A percentile compares a stretch with the other conserved stretches of the same genome.
phyloP scores from a whole-genome alignment of 257 asterid species.

The Nicotiana paniculata region DNA sequence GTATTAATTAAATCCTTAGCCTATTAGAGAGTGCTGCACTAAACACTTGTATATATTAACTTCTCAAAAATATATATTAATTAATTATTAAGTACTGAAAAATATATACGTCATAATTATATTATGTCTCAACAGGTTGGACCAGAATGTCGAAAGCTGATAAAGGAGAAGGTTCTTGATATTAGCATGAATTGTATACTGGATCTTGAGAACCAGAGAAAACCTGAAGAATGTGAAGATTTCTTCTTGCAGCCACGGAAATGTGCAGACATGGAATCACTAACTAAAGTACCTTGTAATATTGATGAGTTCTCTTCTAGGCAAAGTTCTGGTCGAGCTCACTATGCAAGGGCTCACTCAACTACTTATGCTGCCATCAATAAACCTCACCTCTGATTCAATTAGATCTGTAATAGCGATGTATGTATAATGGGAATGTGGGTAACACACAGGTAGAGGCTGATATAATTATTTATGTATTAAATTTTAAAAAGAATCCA shows the following conservation, averaged over 20 bases:
- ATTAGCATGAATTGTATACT: slow-evolving; percentile 46
- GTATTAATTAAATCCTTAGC: too few species aligned
- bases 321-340: neutral
- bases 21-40: too few species aligned
- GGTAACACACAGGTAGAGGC: too few species aligned
- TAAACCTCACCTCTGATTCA: neutral
- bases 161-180: slow-evolving; percentile 32
- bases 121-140: slow-evolving; percentile 27
- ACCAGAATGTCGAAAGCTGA: slow-evolving; percentile 45
- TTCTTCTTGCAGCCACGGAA: slow-evolving; percentile 28
- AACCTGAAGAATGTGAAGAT: slow-evolving; percentile 19
- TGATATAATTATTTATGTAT: neutral
- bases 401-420: neutral
- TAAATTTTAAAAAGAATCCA: neutral
- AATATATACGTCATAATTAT: neutral
- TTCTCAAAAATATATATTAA: too few species aligned
- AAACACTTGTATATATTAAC: too few species aligned
- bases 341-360: slow-evolving; percentile 5
- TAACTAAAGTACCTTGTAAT: slow-evolving; percentile 32
- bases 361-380: slow-evolving; percentile 27
- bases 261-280: slow-evolving; percentile 33
- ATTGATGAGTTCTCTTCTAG: neutral
- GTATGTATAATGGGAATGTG: neutral
- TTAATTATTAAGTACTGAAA: too few species aligned
- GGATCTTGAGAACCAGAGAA: slow-evolving; percentile 49